Base-by-base conservation (phyloP, 331 rosid species). In the Malus hybrid region DNA sequence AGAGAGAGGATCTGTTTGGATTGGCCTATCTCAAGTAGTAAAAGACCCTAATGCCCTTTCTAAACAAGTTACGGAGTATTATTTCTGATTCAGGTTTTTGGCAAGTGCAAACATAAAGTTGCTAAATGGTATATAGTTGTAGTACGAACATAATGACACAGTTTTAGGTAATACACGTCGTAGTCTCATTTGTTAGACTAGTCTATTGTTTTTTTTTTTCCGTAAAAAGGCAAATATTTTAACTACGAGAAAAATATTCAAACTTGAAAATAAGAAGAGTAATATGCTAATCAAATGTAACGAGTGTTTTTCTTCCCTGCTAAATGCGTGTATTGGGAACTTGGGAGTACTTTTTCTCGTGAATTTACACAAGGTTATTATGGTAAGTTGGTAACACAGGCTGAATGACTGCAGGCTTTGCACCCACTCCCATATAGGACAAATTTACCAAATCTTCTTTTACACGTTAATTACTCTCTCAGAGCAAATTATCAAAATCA, bases 381-480 rank as follows among this genome's bases (percentile, higher is more conserved):
- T 48, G 72, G 76, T 68, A 59, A 73, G 13, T 33, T 56, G 72
- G 76, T 68, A 60, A 73, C 24, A 5, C 8, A 3, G 20, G 32
- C 2, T 39, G 48, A 74, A 28, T 20, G 78, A 66, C 70, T 65
- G 72, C 83, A 74, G 72, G 83, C 83, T 74, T 19, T 65, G 83
- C 86, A 72, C 85, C 83, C 73, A 76, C 67, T 78, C 69, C 74
- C 75, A 65, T 29, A 80, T 74, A 83, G 78, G 86, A 85, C 88
- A 88, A 83, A 87, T 85, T 83, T 77, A 70, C 80, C 80, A 60
- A 79, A 71, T 88, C 85, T 79, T 54, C 65, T 71, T 31, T 39
- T 10, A 63, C 52, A 50, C 18, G n/a, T 44, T 11, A 77, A 69
- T 31, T 33, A 74, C 46, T 67, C 59, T 50, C 27, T 16, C 18